phyloP scores from a whole-genome alignment of 352 stramenopile genomes.

The Thalassiosira livingstoniorum region DNA sequence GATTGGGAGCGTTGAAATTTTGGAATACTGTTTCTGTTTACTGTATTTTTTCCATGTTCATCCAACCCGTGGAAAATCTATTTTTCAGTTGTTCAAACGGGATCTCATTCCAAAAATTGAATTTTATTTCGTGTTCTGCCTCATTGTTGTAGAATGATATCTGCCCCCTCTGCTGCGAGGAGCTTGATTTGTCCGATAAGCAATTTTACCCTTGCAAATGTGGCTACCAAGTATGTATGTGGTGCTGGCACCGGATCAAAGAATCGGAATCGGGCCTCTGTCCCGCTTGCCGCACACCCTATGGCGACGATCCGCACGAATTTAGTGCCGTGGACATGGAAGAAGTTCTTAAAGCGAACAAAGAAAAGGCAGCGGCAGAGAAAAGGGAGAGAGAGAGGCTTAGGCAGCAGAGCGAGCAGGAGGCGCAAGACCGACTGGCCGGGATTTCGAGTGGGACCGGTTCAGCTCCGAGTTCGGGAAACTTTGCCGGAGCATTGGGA shows the following conservation, averaged over 20 bases:
- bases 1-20: neutral
- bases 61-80: neutral
- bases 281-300: slow-evolving; percentile 96
- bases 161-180: slow-evolving; percentile 98
- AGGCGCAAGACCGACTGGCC: slow-evolving; percentile 51
- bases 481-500: neutral
- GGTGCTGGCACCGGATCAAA: slow-evolving; percentile 99
- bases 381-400: slow-evolving; percentile 76
- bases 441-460: slow-evolving; percentile 4
- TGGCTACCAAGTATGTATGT: slow-evolving; percentile 99
- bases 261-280: slow-evolving; percentile 98
- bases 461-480: slow-evolving; percentile 25
- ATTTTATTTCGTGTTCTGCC: neutral
- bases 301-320: slow-evolving; percentile 92
- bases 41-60: neutral
- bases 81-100: slow-evolving; percentile 3
- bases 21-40: neutral
- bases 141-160: slow-evolving; percentile 82
- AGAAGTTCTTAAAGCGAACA: slow-evolving; percentile 88
- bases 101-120: slow-evolving; percentile 1
- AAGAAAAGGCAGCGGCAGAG: slow-evolving; percentile 81
- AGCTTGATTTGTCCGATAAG: slow-evolving; percentile 97
- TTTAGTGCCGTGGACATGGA: slow-evolving; percentile 93
- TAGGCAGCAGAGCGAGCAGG: slow-evolving; percentile 58
- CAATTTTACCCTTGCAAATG: slow-evolving; percentile 99